A percentile compares a stretch with the other conserved stretches of the same genome.
phyloP scores from a whole-genome alignment of 2,329 filamentous ascomycete genomes.

The Cylindrodendrum hubeiense region DNA sequence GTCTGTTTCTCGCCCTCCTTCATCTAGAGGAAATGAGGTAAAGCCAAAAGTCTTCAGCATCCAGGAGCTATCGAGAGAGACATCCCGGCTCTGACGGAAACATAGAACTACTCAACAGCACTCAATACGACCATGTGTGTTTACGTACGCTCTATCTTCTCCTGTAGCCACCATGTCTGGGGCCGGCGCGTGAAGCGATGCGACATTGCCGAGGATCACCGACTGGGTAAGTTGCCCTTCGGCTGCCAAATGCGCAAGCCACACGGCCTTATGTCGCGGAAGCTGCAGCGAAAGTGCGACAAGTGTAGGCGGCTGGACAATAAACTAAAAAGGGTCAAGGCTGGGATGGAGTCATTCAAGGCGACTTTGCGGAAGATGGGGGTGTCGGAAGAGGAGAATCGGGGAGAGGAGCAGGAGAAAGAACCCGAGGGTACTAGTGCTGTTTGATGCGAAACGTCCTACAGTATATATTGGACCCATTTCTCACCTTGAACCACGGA shows the following conservation, averaged over 20 bases:
- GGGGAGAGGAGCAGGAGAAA: not conserved
- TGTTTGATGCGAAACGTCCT: too few relatives aligned
- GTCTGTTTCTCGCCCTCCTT: not conserved
- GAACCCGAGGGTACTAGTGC: not conserved
- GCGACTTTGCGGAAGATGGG: constrained; percentile 13
- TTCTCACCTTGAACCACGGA: too few relatives aligned
- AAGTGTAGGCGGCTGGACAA: constrained; percentile 37
- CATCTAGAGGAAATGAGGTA: not conserved
- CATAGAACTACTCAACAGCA: not conserved
- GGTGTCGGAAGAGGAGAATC: constrained; percentile 3
- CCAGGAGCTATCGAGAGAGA: not conserved
- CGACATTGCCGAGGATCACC: constrained; percentile 29
- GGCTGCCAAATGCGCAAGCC: constrained; percentile 37
- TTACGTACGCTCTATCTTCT: constrained; percentile 42
- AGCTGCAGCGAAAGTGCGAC: constrained; percentile 37
- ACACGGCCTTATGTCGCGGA: constrained; percentile 40
- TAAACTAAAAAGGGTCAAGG: constrained; percentile 29
- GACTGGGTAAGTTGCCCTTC: constrained; percentile 4
- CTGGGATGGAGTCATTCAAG: constrained; percentile 30
- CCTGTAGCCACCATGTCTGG: constrained; percentile 44
- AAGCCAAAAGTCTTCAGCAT: not conserved
- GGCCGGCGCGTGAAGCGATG: constrained; percentile 42
- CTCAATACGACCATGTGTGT: constrained; percentile 43
- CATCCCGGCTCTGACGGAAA: too few relatives aligned
- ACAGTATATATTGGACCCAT: too few relatives aligned